Conservation (phyloP, 768 basidiomycete species). For the Naganishia vishniacii region DNA sequence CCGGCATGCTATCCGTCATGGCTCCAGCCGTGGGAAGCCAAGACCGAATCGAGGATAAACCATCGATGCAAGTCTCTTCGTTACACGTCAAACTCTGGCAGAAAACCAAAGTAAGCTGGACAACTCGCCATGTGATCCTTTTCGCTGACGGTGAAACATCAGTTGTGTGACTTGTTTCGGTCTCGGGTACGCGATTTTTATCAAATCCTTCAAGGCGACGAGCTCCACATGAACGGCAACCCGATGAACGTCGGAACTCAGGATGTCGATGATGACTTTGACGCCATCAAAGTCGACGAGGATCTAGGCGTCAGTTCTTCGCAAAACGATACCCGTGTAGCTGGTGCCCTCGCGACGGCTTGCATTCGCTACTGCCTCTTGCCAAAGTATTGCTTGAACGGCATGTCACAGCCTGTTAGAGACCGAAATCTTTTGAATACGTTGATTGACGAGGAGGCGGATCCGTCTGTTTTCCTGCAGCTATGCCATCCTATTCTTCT, state of each 20-base stretch:
- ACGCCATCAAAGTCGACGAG: constrained; percentile 13
- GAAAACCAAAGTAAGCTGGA: not conserved
- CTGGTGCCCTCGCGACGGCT: not conserved
- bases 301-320: not conserved
- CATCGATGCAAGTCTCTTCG: not conserved
- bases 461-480: constrained; percentile 5
- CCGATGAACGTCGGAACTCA: not conserved
- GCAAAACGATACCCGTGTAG: not conserved
- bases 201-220: not conserved
- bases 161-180: constrained; percentile 3
- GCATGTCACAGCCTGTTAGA: constrained; percentile 10
- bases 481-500: constrained; percentile 2
- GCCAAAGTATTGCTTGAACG: constrained; percentile 9
- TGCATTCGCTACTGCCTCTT: constrained; percentile 8
- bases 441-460: constrained; percentile 16
- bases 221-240: not conserved
- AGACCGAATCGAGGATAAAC: not conserved
- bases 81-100: constrained; percentile 1
- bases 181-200: not conserved
- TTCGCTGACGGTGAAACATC: not conserved
- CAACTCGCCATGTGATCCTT: no score
- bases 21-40: no score
- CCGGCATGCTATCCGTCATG: not conserved
- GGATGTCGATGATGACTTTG: constrained; percentile 3
- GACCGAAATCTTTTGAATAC: constrained; percentile 18